Percentiles rank a stretch among this genome's conserved stretches.
phyloP scores from a whole-genome alignment of 2,329 filamentous ascomycete genomes.

The Raffaelea albimanens region DNA sequence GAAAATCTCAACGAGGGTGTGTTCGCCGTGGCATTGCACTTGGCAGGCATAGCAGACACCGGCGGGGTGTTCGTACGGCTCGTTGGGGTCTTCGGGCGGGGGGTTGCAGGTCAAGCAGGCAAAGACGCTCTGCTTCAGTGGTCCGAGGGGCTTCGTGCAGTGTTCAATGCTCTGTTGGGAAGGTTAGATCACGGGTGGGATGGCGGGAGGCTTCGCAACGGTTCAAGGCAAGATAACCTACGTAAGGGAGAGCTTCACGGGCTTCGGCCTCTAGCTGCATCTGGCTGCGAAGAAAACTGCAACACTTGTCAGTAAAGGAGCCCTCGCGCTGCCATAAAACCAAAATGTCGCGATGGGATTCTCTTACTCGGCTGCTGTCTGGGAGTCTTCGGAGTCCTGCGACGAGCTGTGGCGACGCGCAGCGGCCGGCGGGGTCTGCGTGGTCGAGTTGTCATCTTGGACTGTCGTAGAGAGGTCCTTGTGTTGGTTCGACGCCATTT shows the following conservation, averaged over 20 bases:
- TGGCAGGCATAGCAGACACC: constrained; percentile 96
- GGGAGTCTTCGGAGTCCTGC: constrained; percentile 53
- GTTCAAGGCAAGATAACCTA: constrained; percentile 30
- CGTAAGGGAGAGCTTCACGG: constrained; percentile 87
- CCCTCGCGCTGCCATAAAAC: no score
- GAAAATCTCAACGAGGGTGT: constrained; percentile 91
- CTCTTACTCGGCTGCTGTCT: constrained; percentile 61
- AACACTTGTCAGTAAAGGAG: constrained; percentile 2
- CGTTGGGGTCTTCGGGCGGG: constrained; percentile 51
- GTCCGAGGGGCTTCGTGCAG: constrained; percentile 83
- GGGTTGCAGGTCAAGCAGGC: constrained; percentile 93
- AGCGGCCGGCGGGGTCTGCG: constrained; percentile 12
- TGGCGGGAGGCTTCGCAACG: not conserved
- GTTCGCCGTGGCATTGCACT: constrained; percentile 92
- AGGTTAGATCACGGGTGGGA: constrained; percentile 10
- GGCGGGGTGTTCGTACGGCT: constrained; percentile 56
- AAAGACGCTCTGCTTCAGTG: constrained; percentile 80
- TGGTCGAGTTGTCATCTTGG: constrained; percentile 39
- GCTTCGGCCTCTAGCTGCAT: constrained; percentile 90
- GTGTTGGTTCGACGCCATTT: not conserved
- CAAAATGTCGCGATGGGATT: no score
- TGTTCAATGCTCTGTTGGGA: constrained; percentile 70
- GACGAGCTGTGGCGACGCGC: constrained; percentile 50
- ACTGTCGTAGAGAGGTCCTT: constrained; percentile 8
- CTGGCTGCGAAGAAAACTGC: constrained; percentile 81